These are phyloP conservation scores for Durio zibethinus DNA, from an alignment of 345 rosid species.

Conservation along the genomic window DNA sequence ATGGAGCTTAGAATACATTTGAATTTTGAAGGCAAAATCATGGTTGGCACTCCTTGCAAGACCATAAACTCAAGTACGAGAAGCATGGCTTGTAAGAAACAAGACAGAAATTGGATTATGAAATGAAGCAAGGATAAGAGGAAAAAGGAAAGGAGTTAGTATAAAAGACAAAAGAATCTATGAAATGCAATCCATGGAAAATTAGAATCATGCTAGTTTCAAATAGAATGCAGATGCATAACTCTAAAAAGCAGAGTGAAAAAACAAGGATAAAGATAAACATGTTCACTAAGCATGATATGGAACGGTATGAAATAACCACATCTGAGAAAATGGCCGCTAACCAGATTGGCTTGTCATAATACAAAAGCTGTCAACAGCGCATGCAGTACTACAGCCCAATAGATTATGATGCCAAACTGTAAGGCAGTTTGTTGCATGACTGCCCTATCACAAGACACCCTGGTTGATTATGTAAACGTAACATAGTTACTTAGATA, in stretches of 20 bases:
- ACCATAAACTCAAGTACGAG: background rate
- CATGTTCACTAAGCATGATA: background rate
- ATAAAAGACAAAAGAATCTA: background rate
- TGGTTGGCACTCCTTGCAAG: background rate
- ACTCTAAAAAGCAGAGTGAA: background rate
- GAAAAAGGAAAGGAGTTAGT: background rate
- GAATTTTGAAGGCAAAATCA: conserved; percentile 1
- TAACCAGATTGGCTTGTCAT: conserved; percentile 45
- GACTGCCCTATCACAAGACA: conserved; percentile 88
- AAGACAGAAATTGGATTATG: background rate
- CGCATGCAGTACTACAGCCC: conserved; percentile 83
- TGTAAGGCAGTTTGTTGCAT: conserved; percentile 89
- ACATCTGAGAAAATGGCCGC: conserved; percentile 12
- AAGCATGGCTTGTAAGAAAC: background rate
- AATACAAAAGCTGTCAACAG: conserved; percentile 66
- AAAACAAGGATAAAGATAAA: background rate
- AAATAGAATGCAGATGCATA: background rate
- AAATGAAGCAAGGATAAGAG: background rate
- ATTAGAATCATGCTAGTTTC: background rate
- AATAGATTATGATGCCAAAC: conserved; percentile 76
- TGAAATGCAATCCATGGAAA: background rate
- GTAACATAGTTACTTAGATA: background rate
- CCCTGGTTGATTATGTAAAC: conserved; percentile 46
- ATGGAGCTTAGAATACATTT: background rate
- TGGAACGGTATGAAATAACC: background rate